Percentiles rank a stretch among this genome's conserved stretches.
Conservation (phyloP, 2,329 filamentous ascomycete species). For the Hymenoscyphus salicellus region DNA sequence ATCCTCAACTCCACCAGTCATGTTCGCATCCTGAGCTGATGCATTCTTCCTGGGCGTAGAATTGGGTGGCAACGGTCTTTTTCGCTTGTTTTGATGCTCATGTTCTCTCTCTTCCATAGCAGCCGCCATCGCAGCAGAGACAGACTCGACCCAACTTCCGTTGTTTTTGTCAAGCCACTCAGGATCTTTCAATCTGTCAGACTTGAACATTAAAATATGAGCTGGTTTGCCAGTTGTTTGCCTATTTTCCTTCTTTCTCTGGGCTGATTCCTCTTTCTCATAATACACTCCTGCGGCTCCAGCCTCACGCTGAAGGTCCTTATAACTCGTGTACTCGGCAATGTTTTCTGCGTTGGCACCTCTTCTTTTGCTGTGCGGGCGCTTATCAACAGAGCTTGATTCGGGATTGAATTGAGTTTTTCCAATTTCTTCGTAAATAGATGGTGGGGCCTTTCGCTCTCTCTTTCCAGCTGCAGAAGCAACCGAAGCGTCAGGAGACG, state of each 20-base stretch:
- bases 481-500: not conserved
- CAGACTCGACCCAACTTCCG: constrained; percentile 10
- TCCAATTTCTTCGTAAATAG: constrained; percentile 3
- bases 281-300: constrained; percentile 23
- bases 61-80: not conserved
- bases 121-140: not conserved
- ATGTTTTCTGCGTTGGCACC: not conserved
- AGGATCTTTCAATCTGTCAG: constrained; percentile 16
- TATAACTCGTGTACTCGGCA: constrained; percentile 8
- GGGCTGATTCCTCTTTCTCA: constrained; percentile 13
- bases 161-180: constrained; percentile 11
- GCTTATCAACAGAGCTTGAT: not conserved
- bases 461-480: not conserved
- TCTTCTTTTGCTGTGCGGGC: not conserved
- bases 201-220: constrained; percentile 22
- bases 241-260: not conserved
- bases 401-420: not conserved
- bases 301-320: constrained; percentile 21
- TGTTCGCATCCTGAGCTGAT: not conserved
- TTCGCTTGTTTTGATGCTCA: not conserved
- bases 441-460: not conserved
- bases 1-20: not conserved
- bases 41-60: not conserved
- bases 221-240: not conserved
- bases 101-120: not conserved